Conservation (phyloP, 106 monocot genomes). For the Platanthera zijinensis region DNA sequence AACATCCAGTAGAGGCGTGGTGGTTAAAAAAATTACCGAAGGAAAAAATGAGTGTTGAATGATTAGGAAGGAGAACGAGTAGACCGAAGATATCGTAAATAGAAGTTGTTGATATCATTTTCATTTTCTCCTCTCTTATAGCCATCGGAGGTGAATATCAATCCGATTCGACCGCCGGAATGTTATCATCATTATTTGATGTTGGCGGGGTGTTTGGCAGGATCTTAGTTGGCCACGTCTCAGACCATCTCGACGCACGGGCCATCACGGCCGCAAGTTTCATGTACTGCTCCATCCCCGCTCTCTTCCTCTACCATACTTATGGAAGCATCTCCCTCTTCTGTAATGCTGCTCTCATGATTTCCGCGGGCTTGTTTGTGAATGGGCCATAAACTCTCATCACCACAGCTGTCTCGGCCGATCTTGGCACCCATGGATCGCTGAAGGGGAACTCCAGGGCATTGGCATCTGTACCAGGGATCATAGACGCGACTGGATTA, state of each 20-base stretch:
- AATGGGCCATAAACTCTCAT: slow-evolving; percentile 79
- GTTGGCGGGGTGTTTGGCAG: slow-evolving; percentile 67
- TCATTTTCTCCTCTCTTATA: slow-evolving; percentile 11
- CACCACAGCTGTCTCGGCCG: too few relatives aligned
- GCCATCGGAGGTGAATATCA: slow-evolving; percentile 48
- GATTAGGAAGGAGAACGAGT: too few relatives aligned
- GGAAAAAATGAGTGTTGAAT: too few relatives aligned
- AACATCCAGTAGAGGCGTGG: too few relatives aligned
- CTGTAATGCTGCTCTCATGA: slow-evolving; percentile 52
- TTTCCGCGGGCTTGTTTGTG: slow-evolving; percentile 59
- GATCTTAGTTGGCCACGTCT: slow-evolving; percentile 70
- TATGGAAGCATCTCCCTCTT: slow-evolving; percentile 52
- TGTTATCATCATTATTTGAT: slow-evolving; percentile 59
- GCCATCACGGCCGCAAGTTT: slow-evolving; percentile 66
- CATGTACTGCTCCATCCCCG: slow-evolving; percentile 67
- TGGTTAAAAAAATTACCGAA: too few relatives aligned
- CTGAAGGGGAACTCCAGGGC: slow-evolving; percentile 53
- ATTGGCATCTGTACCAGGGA: slow-evolving; percentile 63
- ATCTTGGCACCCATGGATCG: slow-evolving; percentile 65
- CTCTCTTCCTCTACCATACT: slow-evolving; percentile 53
- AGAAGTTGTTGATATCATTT: not conserved
- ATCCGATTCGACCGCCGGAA: slow-evolving; percentile 46
- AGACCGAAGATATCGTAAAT: too few relatives aligned
- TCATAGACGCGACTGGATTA: slow-evolving; percentile 72
- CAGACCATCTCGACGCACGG: slow-evolving; percentile 56